Percentiles rank a stretch among this genome's conserved stretches.
These are phyloP conservation scores for Penicillium verhagenii DNA, from an alignment of 495 filamentous ascomycete species.

Conservation along the genomic window DNA sequence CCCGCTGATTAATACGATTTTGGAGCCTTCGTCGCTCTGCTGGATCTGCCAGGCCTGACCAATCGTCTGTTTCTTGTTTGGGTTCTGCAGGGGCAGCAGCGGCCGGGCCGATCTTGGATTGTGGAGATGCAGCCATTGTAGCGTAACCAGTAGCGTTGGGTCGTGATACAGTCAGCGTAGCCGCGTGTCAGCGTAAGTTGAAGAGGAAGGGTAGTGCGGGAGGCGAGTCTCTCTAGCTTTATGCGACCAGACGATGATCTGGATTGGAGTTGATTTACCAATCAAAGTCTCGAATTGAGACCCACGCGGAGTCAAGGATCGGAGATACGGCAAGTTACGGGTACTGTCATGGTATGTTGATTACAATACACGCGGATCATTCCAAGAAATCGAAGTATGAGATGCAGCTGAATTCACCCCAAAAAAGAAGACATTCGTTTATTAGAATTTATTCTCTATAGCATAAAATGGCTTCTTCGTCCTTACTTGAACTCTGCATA, in stretches of 20 bases:
- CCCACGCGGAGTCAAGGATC: not conserved
- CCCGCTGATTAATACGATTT: constrained; percentile 47
- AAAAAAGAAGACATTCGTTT: too few species aligned
- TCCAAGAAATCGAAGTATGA: too few species aligned
- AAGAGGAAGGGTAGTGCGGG: not conserved
- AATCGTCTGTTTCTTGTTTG: constrained; percentile 36
- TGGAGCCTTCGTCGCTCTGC: constrained; percentile 41
- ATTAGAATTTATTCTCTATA: too few species aligned
- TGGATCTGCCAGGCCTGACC: constrained; percentile 37
- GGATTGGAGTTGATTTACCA: not conserved
- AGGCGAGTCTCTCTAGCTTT: not conserved
- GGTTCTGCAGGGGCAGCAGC: too few species aligned
- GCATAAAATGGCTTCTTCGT: too few species aligned
- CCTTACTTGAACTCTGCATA: constrained; percentile 21
- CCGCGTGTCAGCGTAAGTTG: too few species aligned
- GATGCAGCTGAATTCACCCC: too few species aligned
- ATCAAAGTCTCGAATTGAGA: not conserved
- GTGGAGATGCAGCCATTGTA: not conserved
- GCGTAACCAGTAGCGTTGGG: too few species aligned
- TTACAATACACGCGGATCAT: too few species aligned
- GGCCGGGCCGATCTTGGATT: not conserved
- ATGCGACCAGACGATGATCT: not conserved
- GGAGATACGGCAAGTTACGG: not conserved
- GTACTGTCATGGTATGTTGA: not conserved
- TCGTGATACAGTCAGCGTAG: not conserved